Conservation (phyloP, 2,329 filamentous ascomycete species). For the Aspergillus flavus region DNA sequence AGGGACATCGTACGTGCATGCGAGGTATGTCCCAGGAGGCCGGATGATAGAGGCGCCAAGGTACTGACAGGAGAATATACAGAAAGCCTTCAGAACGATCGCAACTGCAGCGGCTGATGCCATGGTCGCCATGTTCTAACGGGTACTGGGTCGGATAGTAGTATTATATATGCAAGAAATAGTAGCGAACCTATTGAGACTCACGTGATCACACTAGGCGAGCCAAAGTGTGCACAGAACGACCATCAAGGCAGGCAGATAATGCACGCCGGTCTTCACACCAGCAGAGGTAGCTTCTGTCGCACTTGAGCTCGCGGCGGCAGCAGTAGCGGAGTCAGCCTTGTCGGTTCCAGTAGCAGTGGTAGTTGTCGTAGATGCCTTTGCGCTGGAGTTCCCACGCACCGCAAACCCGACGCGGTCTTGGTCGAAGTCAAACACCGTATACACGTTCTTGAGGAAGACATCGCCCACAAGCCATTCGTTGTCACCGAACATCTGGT, state of each 20-base stretch:
- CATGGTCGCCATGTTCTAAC: neutral
- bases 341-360: conserved; percentile 14
- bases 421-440: conserved; percentile 76
- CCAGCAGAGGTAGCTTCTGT: conserved; percentile 5
- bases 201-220: neutral
- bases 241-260: conserved; percentile 20
- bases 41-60: neutral
- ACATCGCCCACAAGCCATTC: conserved; percentile 83
- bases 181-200: neutral
- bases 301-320: conserved; percentile 11
- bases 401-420: conserved; percentile 41
- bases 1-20: neutral
- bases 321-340: conserved; percentile 16
- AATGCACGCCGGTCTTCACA: conserved; percentile 10
- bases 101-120: neutral
- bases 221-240: conserved; percentile 18
- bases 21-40: neutral
- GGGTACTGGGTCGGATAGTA: neutral
- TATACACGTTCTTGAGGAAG: conserved; percentile 88
- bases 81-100: neutral
- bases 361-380: conserved; percentile 18
- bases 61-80: neutral
- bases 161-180: neutral
- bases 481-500: conserved; percentile 62
- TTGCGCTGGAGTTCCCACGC: conserved; percentile 12